Evolutionary conservation across 1,284 basidiomycete genomes (phyloP).

Genomic region (Phenoliferia sp.): DNA sequence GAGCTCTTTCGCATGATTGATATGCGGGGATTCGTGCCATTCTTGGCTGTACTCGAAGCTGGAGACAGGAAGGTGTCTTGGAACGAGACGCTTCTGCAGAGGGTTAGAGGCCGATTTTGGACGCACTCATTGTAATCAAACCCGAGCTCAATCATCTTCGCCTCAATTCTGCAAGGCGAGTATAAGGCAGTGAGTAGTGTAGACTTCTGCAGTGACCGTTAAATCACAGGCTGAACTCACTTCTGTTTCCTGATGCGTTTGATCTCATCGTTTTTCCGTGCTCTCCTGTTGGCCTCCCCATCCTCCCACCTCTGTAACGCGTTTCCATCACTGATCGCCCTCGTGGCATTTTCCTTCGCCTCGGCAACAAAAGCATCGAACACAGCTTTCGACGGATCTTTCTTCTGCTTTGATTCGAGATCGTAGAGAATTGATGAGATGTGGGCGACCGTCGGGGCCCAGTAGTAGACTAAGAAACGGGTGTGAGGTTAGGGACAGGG

Average conservation of each 20-base stretch:
- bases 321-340: neutral
- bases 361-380: neutral
- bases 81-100: neutral
- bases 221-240: neutral
- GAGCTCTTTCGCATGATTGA: conserved; percentile 6
- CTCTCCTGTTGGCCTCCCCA: neutral
- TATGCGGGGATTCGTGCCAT: neutral
- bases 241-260: neutral
- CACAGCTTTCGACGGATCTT: neutral
- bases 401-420: neutral
- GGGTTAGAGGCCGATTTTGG: too few relatives aligned
- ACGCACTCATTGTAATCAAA: neutral
- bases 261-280: neutral
- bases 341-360: neutral
- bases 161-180: conserved; percentile 6
- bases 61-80: too few relatives aligned
- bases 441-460: neutral
- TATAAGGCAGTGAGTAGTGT: too few relatives aligned
- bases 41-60: neutral
- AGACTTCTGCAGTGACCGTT: too few relatives aligned
- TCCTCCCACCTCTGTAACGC: conserved; percentile 3
- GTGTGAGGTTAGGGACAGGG: neutral
- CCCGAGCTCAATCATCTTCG: conserved; percentile 16
- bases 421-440: neutral
- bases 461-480: neutral